Evolutionary conservation across 2,329 filamentous ascomycete species (phyloP).

Genomic region (Exophiala aquamarina): DNA sequence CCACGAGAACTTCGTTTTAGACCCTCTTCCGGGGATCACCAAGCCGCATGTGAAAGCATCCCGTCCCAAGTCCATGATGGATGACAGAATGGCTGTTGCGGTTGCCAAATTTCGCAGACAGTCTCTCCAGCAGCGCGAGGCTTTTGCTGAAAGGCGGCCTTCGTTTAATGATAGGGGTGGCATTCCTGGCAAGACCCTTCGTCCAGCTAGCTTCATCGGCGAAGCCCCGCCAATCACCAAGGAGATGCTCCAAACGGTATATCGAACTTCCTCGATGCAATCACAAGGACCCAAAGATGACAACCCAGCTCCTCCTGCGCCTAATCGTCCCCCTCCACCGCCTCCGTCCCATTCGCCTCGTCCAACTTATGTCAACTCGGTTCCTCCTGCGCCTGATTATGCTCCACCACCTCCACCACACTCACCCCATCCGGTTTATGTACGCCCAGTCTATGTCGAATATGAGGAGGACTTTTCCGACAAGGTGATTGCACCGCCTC

Average conservation of each 20-base stretch:
- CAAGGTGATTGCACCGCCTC: constrained; percentile 20
- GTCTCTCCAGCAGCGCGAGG: constrained; percentile 16
- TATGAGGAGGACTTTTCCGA: constrained; percentile 14
- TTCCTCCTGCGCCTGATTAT: not conserved
- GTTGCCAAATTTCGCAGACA: constrained; percentile 20
- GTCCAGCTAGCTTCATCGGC: constrained; percentile 18
- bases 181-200: constrained; percentile 23
- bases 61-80: constrained; percentile 23
- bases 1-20: constrained; percentile 6
- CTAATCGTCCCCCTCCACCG: constrained; percentile 10
- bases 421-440: constrained; percentile 21
- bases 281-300: constrained; percentile 6
- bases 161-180: constrained; percentile 28
- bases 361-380: constrained; percentile 14
- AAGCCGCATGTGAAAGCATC: constrained; percentile 7
- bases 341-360: constrained; percentile 27
- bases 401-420: constrained; percentile 25
- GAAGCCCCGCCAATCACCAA: constrained; percentile 25
- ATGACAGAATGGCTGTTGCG: constrained; percentile 23
- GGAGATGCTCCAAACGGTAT: constrained; percentile 22
- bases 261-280: constrained; percentile 20
- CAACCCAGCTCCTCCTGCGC: not conserved
- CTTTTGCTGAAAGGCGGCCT: constrained; percentile 5
- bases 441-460: constrained; percentile 8
- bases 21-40: constrained; percentile 3